Conservation (phyloP, 805 yeast genomes). For the Suhomyces kilbournensis region DNA sequence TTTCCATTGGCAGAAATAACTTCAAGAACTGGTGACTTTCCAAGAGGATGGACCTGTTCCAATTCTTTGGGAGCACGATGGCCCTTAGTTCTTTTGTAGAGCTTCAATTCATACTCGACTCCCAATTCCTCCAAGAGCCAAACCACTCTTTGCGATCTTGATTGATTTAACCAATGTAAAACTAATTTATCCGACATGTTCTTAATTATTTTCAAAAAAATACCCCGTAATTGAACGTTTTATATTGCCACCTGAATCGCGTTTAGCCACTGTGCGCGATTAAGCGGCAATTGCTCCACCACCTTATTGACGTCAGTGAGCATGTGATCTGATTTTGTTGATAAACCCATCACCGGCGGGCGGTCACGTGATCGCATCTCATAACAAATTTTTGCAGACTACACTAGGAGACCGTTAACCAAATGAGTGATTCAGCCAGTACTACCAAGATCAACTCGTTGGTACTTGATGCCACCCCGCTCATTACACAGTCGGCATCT, state of each 20-base stretch:
- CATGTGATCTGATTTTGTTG: background rate
- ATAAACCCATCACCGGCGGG: background rate
- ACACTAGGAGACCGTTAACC: background rate
- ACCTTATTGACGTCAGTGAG: no score
- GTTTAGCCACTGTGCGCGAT: background rate
- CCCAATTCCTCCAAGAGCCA: constrained; percentile 38
- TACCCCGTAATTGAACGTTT: background rate
- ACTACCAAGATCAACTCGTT: constrained; percentile 43
- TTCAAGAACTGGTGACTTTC: constrained; percentile 36
- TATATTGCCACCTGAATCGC: background rate
- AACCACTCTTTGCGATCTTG: constrained; percentile 36
- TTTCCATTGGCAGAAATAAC: constrained; percentile 19
- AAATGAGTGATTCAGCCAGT: background rate
- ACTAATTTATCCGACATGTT: constrained; percentile 11
- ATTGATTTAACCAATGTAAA: constrained; percentile 27
- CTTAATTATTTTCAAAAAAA: no score
- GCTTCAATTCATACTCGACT: constrained; percentile 31
- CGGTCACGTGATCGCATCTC: background rate
- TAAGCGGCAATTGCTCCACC: background rate
- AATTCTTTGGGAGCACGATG: constrained; percentile 35
- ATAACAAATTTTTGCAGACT: background rate
- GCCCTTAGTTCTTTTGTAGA: constrained; percentile 22
- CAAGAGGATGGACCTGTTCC: constrained; percentile 32
- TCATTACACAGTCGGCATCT: constrained; percentile 80
- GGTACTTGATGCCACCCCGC: constrained; percentile 92